These are phyloP conservation scores for Kodamaea kaohsiungensis DNA, from an alignment of 805 yeast genomes.

Conservation along the genomic window DNA sequence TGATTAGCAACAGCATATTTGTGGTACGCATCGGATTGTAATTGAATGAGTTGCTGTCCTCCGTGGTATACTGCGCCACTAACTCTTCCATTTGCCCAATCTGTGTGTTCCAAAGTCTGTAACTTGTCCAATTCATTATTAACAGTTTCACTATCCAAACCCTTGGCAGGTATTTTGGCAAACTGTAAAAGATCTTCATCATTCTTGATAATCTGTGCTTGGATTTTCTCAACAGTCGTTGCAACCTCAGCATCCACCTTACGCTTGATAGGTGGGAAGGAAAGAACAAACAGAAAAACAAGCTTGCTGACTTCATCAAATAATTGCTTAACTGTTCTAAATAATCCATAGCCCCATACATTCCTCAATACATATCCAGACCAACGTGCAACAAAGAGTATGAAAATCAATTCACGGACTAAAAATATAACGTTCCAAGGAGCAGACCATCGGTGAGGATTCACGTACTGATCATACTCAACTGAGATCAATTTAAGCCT, in stretches of 20 bases:
- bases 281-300: slow-evolving; percentile 16
- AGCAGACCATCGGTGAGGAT: slow-evolving; percentile 2
- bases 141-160: slow-evolving; percentile 52
- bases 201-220: slow-evolving; percentile 57
- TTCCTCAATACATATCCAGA: slow-evolving; percentile 10
- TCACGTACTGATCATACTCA: slow-evolving; percentile 4
- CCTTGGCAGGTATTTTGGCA: slow-evolving; percentile 56
- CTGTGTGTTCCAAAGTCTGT: slow-evolving; percentile 58
- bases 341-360: slow-evolving; percentile 21
- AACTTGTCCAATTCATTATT: slow-evolving; percentile 51
- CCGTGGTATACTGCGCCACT: slow-evolving; percentile 98
- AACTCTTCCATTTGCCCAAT: slow-evolving; percentile 83
- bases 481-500: neutral
- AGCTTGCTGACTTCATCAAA: slow-evolving; percentile 4
- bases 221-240: slow-evolving; percentile 49
- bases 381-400: slow-evolving; percentile 15
- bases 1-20: slow-evolving; percentile 88
- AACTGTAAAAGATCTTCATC: slow-evolving; percentile 48
- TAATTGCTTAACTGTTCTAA: slow-evolving; percentile 4
- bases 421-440: slow-evolving; percentile 15
- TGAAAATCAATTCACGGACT: slow-evolving; percentile 24
- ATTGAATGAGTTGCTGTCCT: slow-evolving; percentile 68
- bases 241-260: slow-evolving; percentile 64
- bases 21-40: slow-evolving; percentile 78
- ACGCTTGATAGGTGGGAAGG: slow-evolving; percentile 53